These are phyloP conservation scores for Cichorium intybus DNA, from an alignment of 140 eudicot genomes.

Conservation along the genomic window DNA sequence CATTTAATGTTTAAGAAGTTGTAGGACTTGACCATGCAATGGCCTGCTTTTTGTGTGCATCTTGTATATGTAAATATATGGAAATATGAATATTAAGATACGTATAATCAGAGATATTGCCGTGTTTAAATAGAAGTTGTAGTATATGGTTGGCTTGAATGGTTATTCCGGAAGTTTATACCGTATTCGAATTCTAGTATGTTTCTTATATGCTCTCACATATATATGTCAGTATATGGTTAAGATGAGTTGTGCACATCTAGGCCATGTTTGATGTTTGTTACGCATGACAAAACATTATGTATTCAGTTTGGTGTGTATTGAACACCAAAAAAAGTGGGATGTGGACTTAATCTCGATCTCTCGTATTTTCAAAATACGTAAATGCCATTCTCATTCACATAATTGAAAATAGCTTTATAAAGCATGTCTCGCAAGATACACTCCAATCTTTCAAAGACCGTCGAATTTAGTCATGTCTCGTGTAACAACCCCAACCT, in stretches of 20 bases:
- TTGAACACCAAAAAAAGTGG: background rate
- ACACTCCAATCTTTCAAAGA: too few relatives aligned
- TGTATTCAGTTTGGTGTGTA: background rate
- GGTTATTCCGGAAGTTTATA: background rate
- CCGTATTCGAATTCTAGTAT: background rate
- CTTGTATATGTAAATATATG: slow-evolving; percentile 14
- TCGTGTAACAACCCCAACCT: too few relatives aligned
- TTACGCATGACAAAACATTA: too few relatives aligned
- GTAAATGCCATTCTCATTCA: too few relatives aligned
- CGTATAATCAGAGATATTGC: background rate
- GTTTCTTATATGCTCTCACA: background rate
- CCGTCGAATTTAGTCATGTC: too few relatives aligned
- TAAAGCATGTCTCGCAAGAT: too few relatives aligned
- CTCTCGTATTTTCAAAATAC: too few relatives aligned
- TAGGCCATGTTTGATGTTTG: too few relatives aligned
- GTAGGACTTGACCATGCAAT: slow-evolving; percentile 14
- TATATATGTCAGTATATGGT: too few relatives aligned
- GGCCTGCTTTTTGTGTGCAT: slow-evolving; percentile 5
- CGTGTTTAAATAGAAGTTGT: background rate
- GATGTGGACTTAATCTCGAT: too few relatives aligned
- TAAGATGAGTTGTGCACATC: too few relatives aligned
- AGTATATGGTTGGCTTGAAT: background rate
- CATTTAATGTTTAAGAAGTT: slow-evolving; percentile 11
- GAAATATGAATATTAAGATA: slow-evolving; percentile 11
- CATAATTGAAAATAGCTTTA: too few relatives aligned